Conservation (phyloP, 768 basidiomycete genomes). For the Tylopilus cervinicoccineus region DNA sequence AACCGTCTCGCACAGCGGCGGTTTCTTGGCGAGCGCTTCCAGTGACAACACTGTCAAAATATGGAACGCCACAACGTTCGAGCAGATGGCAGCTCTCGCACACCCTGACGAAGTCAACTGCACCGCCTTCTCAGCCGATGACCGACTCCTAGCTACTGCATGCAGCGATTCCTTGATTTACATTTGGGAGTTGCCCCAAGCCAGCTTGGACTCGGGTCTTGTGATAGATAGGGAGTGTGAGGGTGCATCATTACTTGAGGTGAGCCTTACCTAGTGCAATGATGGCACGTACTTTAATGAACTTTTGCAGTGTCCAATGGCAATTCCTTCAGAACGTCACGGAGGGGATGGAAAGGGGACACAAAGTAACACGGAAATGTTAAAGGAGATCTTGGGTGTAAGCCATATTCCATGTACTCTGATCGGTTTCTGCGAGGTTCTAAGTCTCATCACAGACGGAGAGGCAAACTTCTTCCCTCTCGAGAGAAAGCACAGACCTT, state of each 20-base stretch:
- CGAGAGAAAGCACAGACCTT: slow-evolving; percentile 4
- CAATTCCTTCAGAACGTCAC: slow-evolving; percentile 1
- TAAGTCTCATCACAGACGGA: slow-evolving; percentile 13
- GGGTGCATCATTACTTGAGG: slow-evolving; percentile 24
- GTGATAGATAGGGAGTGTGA: slow-evolving; percentile 22
- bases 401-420: slow-evolving; percentile 1
- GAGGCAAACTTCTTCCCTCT: slow-evolving; percentile 5
- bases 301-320: slow-evolving; percentile 11
- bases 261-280: slow-evolving; percentile 10
- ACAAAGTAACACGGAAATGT: slow-evolving; percentile 4
- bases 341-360: background rate
- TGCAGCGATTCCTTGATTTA: slow-evolving; percentile 29
- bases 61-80: slow-evolving; percentile 26
- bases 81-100: slow-evolving; percentile 20
- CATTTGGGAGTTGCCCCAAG: slow-evolving; percentile 29
- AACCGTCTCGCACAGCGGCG: slow-evolving; percentile 25
- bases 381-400: slow-evolving; percentile 18
- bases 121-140: slow-evolving; percentile 29
- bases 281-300: slow-evolving; percentile 1
- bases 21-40: slow-evolving; percentile 27
- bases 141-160: slow-evolving; percentile 28
- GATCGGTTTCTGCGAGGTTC: background rate
- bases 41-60: slow-evolving; percentile 28
- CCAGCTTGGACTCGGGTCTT: slow-evolving; percentile 28
- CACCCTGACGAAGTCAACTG: slow-evolving; percentile 28